Evolutionary conservation across 129 eudicot species (phyloP).

Genomic region (Calendula officinalis): DNA sequence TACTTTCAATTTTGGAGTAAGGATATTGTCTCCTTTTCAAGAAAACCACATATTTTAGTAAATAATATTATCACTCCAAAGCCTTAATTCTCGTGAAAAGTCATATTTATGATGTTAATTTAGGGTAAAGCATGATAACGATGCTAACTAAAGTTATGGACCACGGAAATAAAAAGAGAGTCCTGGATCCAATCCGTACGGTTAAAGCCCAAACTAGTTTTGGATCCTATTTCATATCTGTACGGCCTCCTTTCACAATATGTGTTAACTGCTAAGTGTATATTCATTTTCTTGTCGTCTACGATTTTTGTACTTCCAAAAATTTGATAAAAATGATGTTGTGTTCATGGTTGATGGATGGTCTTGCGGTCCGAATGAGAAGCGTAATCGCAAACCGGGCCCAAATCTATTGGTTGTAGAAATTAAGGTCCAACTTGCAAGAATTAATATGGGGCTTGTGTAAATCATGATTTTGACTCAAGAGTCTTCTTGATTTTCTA

Average conservation of each 20-base stretch:
- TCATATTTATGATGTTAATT: conserved; percentile 11
- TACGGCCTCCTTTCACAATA: neutral
- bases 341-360: too few species aligned
- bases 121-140: conserved; percentile 21
- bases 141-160: conserved; percentile 15
- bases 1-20: conserved; percentile 7
- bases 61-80: conserved; percentile 17
- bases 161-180: conserved; percentile 8
- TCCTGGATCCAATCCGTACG: conserved; percentile 22
- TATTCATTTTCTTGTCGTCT: neutral
- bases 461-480: too few species aligned
- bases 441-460: too few species aligned
- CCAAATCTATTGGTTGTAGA: too few species aligned
- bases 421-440: too few species aligned
- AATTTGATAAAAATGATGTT: too few species aligned
- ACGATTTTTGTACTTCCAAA: too few species aligned
- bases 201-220: conserved; percentile 3
- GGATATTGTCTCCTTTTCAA: neutral
- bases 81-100: conserved; percentile 29
- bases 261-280: neutral
- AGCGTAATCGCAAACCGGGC: too few species aligned
- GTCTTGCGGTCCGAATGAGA: too few species aligned
- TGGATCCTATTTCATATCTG: neutral
- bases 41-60: conserved; percentile 2
- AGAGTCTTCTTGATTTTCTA: too few species aligned